Conservation (phyloP, 768 basidiomycete species). For the Boletus vermiculosoides region DNA sequence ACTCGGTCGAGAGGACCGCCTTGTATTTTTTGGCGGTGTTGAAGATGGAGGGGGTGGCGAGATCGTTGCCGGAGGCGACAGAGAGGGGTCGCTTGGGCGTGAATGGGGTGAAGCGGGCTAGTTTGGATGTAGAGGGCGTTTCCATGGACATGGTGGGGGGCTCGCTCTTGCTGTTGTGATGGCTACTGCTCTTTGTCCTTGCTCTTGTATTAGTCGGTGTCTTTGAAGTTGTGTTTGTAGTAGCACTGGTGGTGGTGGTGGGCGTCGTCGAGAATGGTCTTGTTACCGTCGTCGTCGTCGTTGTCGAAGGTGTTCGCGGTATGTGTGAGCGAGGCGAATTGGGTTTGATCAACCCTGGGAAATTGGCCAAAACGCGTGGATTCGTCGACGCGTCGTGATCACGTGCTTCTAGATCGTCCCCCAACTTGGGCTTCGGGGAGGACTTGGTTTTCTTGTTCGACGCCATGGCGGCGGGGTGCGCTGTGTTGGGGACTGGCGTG, state of each 20-base stretch:
- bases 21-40: constrained; percentile 65
- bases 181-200: not conserved
- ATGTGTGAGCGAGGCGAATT: not conserved
- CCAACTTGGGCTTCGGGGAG: not conserved
- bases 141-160: constrained; percentile 2
- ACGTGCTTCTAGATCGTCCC: constrained; percentile 16
- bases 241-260: not conserved
- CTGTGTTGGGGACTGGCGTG: not conserved
- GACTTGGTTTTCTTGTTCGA: not conserved
- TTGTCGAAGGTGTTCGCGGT: not conserved
- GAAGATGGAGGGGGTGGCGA: constrained; percentile 38
- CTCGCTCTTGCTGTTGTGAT: constrained; percentile 4
- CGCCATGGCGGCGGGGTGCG: constrained; percentile 2
- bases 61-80: constrained; percentile 31
- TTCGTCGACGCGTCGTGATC: constrained; percentile 27
- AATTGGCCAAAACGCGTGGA: constrained; percentile 25
- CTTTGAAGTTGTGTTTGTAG: not conserved
- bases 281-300: constrained; percentile 8
- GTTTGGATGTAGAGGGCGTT: constrained; percentile 36
- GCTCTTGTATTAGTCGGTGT: not conserved
- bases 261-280: not conserved
- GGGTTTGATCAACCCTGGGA: constrained; percentile 32
- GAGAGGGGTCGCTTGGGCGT: constrained; percentile 56
- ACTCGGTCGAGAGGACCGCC: constrained; percentile 53
- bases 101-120: constrained; percentile 44